These are phyloP conservation scores for Chalciporus chontae DNA, from an alignment of 768 basidiomycete genomes.

Conservation along the genomic window DNA sequence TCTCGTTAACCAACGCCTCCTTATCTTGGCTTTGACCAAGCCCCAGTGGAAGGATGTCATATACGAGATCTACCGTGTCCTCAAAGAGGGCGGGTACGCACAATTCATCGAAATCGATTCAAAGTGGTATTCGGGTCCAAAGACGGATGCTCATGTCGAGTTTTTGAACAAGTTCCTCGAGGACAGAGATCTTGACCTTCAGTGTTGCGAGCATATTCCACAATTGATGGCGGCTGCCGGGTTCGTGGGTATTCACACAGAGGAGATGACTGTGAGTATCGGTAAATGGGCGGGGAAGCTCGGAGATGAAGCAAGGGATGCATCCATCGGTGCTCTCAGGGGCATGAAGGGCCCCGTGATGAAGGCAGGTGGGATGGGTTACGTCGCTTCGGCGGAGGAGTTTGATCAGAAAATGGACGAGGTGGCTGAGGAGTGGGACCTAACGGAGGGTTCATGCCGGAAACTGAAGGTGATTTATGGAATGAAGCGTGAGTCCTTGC, in stretches of 20 bases:
- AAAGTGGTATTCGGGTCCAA: conserved; percentile 12
- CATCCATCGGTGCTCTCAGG: conserved; percentile 16
- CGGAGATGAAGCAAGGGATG: conserved; percentile 17
- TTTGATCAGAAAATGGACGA: conserved; percentile 16
- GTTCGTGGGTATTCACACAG: conserved; percentile 6
- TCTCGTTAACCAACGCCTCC: conserved; percentile 32
- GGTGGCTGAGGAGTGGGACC: conserved; percentile 23
- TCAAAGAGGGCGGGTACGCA: conserved; percentile 28
- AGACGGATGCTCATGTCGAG: conserved; percentile 4
- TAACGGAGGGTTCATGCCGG: conserved; percentile 5
- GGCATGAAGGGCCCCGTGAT: conserved; percentile 22
- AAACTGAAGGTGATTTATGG: neutral
- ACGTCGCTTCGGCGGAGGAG: conserved; percentile 13
- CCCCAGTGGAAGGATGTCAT: conserved; percentile 23
- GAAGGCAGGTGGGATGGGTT: conserved; percentile 22
- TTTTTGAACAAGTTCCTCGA: conserved; percentile 12
- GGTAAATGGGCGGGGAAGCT: conserved; percentile 19
- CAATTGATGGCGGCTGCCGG: conserved; percentile 1
- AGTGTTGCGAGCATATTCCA: conserved; percentile 10
- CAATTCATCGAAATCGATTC: conserved; percentile 28
- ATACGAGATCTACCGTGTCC: conserved; percentile 27
- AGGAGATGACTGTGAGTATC: conserved; percentile 10
- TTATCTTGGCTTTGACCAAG: conserved; percentile 25
- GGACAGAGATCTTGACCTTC: conserved; percentile 8
- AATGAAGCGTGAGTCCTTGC: neutral